phyloP scores from a whole-genome alignment of 2,329 filamentous ascomycete genomes.

The Trichoderma citrinoviride region DNA sequence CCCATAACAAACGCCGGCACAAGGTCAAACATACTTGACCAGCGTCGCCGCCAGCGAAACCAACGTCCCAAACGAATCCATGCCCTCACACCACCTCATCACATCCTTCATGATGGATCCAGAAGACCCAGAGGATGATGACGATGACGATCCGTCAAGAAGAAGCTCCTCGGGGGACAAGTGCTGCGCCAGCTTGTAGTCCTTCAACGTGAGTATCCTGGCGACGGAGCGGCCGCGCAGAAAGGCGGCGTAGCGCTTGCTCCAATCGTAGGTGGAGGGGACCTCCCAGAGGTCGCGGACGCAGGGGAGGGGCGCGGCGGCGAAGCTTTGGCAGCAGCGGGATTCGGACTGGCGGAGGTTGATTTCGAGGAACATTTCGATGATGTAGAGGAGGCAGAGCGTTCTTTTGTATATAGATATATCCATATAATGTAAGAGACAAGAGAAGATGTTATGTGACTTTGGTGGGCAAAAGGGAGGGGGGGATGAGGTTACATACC shows the following conservation, averaged over 20 bases:
- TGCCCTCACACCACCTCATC: conserved; percentile 13
- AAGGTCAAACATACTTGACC: conserved; percentile 8
- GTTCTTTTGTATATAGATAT: too few relatives aligned
- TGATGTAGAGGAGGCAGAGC: conserved; percentile 18
- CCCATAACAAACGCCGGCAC: not conserved
- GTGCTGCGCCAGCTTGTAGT: conserved; percentile 10
- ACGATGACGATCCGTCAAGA: not conserved
- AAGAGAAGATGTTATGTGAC: too few relatives aligned
- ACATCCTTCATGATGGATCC: not conserved
- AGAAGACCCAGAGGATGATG: too few relatives aligned
- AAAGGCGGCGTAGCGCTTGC: conserved; percentile 1
- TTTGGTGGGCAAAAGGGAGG: too few relatives aligned
- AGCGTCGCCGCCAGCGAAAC: conserved; percentile 7
- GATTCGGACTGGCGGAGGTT: conserved; percentile 4
- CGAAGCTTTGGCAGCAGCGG: conserved; percentile 8
- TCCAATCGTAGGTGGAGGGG: conserved; percentile 20
- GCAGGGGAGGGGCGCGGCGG: conserved; percentile 21
- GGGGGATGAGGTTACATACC: not conserved
- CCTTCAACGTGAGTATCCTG: not conserved
- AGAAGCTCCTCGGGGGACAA: conserved; percentile 1
- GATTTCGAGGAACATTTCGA: conserved; percentile 25
- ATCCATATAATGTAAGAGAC: not conserved
- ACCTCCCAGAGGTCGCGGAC: conserved; percentile 27
- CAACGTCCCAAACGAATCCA: conserved; percentile 15
- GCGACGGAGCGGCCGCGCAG: not conserved